Evolutionary conservation across 441 rosid species (phyloP).

Genomic region (Eutrema salsugineum): DNA sequence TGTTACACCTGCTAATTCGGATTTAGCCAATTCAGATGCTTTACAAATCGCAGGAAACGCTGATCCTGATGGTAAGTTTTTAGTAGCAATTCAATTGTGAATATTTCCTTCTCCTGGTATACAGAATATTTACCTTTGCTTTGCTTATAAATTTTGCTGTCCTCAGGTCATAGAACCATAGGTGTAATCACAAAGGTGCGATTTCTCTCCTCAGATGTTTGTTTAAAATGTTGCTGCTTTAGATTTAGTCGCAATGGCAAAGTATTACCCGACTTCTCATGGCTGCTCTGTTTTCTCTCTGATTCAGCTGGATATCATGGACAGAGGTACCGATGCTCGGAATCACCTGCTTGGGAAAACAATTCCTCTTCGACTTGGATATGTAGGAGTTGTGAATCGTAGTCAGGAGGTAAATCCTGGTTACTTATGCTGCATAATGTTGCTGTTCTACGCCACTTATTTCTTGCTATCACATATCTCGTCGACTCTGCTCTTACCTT

Average conservation of each 20-base stretch:
- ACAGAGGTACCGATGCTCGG: conserved; percentile 94
- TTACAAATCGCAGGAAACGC: conserved; percentile 86
- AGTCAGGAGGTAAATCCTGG: conserved; percentile 79
- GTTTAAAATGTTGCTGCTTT: conserved; percentile 9
- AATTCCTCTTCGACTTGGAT: conserved; percentile 83
- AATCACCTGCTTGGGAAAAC: conserved; percentile 82
- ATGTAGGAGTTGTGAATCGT: conserved; percentile 84
- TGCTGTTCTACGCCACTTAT: background rate
- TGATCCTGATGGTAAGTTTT: conserved; percentile 83
- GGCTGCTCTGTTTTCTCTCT: conserved; percentile 18
- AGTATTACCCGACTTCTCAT: conserved; percentile 10
- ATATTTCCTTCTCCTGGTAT: background rate
- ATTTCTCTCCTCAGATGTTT: conserved; percentile 9
- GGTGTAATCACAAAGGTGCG: conserved; percentile 84
- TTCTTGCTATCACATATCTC: background rate
- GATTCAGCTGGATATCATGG: conserved; percentile 88
- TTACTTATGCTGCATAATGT: background rate
- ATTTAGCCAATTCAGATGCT: conserved; percentile 94
- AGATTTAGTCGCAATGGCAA: background rate
- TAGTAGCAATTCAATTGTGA: background rate
- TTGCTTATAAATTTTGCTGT: conserved; percentile 6
- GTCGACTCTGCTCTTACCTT: background rate
- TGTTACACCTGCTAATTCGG: conserved; percentile 86
- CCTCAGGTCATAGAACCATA: conserved; percentile 73
- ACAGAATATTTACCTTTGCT: background rate